Base-by-base conservation (phyloP, 2,329 filamentous ascomycete genomes). In the Colletotrichum costaricense region DNA sequence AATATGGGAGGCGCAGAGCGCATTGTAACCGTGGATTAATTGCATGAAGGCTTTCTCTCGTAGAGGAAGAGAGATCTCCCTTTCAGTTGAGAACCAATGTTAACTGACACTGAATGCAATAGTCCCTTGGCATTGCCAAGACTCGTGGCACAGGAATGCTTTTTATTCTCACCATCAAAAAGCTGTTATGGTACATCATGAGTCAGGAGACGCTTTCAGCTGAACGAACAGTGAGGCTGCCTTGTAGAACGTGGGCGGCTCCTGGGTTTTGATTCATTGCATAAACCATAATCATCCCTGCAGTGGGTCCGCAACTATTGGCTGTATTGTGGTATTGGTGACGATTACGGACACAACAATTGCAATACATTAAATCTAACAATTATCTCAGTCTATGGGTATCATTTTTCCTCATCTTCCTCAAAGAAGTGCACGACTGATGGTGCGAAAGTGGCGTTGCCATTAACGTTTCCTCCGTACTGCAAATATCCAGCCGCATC, bases 381-480 rank as follows among this genome's bases (percentile, higher is more conserved):
- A n/a, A 26, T 26, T 54, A 12, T 6, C 1, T 35, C 26, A 24
- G 16, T 58, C 26, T 4, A 71, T 24, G 46, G 42, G 52, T 62
- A 42, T 58, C 42, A 62, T 56, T n/a, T 46, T 14, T 63, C 57
- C 7, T 66, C 8, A 3, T 68, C 72, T 9, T 35, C 42, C 1
- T 74, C 72, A 33, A 74, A 74, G 35, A 63, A 74, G 30, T 72
- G 69, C 42, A 64, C 56, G 4, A 74, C 72, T 80, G 9, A 74
- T 75, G 72, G 72, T 14, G 68, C 52, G 33, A 26, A 55, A 19
- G 72, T 68, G 42, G 68, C 54, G 60, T 84, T 87, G 2, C 86
- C 86, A 58, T 86, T 86, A 0, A 84, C 86, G 35, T 78, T 82
- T 0, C 86, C 86, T 0, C 85, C 86, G 67, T 82, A 88, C 0